Evolutionary conservation across 768 basidiomycete genomes (phyloP).

Genomic region (Naganishia kalamii): DNA sequence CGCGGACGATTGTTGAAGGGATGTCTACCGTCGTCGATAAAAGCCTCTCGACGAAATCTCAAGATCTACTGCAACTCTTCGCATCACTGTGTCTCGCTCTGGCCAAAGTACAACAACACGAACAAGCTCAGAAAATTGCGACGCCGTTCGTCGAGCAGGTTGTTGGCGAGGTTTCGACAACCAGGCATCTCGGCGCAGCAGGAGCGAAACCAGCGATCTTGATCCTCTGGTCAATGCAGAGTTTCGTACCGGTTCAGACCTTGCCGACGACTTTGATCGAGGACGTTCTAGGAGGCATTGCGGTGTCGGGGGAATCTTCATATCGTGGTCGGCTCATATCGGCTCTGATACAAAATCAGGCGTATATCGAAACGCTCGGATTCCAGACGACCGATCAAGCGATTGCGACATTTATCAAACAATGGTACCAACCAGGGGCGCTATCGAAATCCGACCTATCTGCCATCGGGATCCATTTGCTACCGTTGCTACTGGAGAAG

Average conservation of each 20-base stretch:
- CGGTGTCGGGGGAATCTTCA: slow-evolving; percentile 1
- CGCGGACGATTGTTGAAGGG: background rate
- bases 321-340: background rate
- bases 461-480: slow-evolving; percentile 9
- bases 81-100: background rate
- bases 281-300: background rate
- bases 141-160: background rate
- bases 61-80: background rate
- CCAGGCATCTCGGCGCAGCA: background rate
- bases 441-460: background rate
- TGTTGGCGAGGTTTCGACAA: background rate
- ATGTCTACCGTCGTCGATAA: background rate
- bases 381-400: background rate
- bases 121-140: background rate
- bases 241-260: background rate
- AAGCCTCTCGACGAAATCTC: background rate
- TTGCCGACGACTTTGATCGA: background rate
- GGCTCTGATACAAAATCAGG: background rate
- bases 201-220: slow-evolving; percentile 4
- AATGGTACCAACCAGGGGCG: slow-evolving; percentile 1
- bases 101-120: background rate
- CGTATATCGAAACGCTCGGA: background rate
- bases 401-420: background rate
- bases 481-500: slow-evolving; percentile 5
- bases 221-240: background rate